These are phyloP conservation scores for Hippophae rhamnoides DNA, from an alignment of 306 rosid genomes.

Conservation along the genomic window DNA sequence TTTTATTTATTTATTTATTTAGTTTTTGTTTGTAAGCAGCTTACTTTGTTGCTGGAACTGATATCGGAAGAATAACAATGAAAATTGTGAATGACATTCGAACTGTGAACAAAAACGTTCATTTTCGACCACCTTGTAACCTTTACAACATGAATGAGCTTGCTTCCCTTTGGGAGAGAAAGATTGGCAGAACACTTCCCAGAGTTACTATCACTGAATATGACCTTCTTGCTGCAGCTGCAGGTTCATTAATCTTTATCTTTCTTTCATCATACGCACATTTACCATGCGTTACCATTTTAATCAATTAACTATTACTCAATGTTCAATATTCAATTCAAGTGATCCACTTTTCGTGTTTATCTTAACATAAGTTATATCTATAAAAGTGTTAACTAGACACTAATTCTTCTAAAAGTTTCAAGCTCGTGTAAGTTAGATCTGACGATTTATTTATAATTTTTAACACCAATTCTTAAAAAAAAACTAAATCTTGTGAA, in stretches of 20 bases:
- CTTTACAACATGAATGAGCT: slow-evolving; percentile 35
- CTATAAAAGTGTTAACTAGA: no score
- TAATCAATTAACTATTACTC: background rate
- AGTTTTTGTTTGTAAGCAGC: slow-evolving; percentile 16
- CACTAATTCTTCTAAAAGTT: no score
- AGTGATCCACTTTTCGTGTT: no score
- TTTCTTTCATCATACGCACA: background rate
- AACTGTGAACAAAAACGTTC: slow-evolving; percentile 37
- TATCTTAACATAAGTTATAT: no score
- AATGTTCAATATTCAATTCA: no score
- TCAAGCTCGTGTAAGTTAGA: no score
- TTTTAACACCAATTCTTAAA: no score
- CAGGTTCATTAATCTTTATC: slow-evolving; percentile 20
- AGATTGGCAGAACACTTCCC: slow-evolving; percentile 37
- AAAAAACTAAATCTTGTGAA: no score
- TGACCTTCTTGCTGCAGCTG: slow-evolving; percentile 37
- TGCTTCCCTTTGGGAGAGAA: slow-evolving; percentile 47
- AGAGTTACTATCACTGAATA: slow-evolving; percentile 31
- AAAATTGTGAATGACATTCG: slow-evolving; percentile 27
- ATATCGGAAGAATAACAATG: slow-evolving; percentile 50
- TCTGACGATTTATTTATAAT: no score
- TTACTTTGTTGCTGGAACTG: slow-evolving; percentile 40
- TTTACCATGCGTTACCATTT: background rate
- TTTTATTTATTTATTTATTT: no score
- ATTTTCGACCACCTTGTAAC: slow-evolving; percentile 42